Evolutionary conservation across 2,329 filamentous ascomycete species (phyloP), one percentile per base, ranked within the genome.

Genomic region (Metarhizium humberi): DNA sequence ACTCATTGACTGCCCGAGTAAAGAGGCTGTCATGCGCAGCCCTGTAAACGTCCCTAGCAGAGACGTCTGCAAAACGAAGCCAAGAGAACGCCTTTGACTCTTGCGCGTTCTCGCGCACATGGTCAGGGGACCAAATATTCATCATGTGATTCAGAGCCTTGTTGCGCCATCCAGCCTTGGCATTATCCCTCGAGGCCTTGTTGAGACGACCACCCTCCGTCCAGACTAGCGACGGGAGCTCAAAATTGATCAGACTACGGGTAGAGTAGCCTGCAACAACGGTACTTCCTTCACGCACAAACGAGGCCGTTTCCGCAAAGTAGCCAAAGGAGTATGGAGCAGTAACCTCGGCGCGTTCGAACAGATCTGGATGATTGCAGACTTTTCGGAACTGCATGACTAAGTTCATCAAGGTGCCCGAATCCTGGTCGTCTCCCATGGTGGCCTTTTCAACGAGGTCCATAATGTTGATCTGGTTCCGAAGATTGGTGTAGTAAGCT

Each of bases 321-420:
- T 87, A 83, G n/a, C 85, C 84, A 63, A 87, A 85, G 1, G 90
- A 87, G 64, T 92, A 86, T 0, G 94, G 90, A 8, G 92, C 96
- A 29, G 82, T 86, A 8, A 90, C 95, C 58, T 97, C 92, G 10
- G 92, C 92, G 49, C 94, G 87, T 71, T 99, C 92, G 63, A 99
- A 99, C 38, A 99, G 74, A 72, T 99, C 94, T 0, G 94, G 94
- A 68, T 99, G 94, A 67, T 99, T 99, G 76, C 94, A 99, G 56
- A 99, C 94, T 74, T 99, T 99, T 64, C 94, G 85, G 81, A 99
- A 99, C 73, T 99, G 94, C 94, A 99, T 99, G 60, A 99, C 94
- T 61, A 99, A 78, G 71, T 99, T 99, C 94, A 99, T 97, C 65
- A 99, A 74, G 1, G 92, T 97, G 45, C 92, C 92, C 40, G 90